Percentiles rank a stretch among this genome's conserved stretches.
phyloP scores from a whole-genome alignment of 306 rosid genomes.

The Gastrolobium villosum region DNA sequence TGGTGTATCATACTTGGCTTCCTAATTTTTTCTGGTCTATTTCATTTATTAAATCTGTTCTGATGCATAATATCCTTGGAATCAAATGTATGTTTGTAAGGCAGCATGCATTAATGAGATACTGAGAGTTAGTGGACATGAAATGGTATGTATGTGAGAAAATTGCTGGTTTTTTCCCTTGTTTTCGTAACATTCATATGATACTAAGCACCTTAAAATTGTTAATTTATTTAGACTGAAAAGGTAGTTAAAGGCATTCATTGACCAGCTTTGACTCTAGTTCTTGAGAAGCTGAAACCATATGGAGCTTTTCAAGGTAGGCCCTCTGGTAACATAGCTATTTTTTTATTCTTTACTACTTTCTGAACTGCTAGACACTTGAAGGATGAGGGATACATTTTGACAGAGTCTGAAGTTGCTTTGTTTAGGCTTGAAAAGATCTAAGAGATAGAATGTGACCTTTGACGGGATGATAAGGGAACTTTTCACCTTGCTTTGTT shows the following conservation, averaged over 20 bases:
- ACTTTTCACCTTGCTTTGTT: background rate
- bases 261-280: constrained; percentile 80
- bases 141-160: constrained; percentile 62
- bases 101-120: constrained; percentile 93
- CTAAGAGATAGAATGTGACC: too few species aligned
- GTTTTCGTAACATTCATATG: constrained; percentile 39
- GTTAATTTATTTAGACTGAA: constrained; percentile 67
- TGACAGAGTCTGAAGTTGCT: constrained; percentile 94
- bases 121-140: constrained; percentile 87
- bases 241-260: constrained; percentile 79
- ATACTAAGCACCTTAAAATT: constrained; percentile 33
- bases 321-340: constrained; percentile 35
- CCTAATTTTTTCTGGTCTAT: background rate
- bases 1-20: background rate
- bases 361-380: constrained; percentile 85
- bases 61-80: background rate
- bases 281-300: constrained; percentile 85
- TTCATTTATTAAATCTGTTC: constrained; percentile 22
- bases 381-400: constrained; percentile 80
- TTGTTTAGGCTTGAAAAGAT: constrained; percentile 49
- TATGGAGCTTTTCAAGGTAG: constrained; percentile 75
- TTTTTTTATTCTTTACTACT: constrained; percentile 50
- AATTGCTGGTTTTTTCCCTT: constrained; percentile 2
- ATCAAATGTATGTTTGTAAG: constrained; percentile 75
- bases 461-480: too few species aligned